Conservation (phyloP, 805 yeast genomes). For the Yamadazyma takamatsuzukensis region DNA sequence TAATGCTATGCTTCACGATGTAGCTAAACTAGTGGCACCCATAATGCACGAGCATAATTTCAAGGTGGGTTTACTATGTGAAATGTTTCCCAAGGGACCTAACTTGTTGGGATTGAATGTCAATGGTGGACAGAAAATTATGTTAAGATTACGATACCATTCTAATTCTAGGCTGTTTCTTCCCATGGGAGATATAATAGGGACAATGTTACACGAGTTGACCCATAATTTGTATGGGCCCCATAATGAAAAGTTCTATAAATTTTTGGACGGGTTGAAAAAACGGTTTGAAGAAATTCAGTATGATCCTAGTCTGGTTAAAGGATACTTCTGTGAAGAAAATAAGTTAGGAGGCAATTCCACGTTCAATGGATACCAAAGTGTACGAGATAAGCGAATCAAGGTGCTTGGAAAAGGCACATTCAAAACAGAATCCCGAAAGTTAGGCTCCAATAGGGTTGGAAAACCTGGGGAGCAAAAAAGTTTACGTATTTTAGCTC, state of each 20-base stretch:
- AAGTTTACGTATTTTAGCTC: constrained; percentile 40
- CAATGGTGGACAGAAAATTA: constrained; percentile 69
- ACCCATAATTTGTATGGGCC: constrained; percentile 79
- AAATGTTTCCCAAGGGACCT: constrained; percentile 72
- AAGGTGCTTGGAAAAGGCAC: constrained; percentile 37
- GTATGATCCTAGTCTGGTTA: constrained; percentile 29
- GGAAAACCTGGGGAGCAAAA: constrained; percentile 1
- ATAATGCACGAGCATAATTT: constrained; percentile 66
- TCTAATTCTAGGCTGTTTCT: constrained; percentile 51
- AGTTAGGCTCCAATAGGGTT: constrained; percentile 17
- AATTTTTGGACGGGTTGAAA: constrained; percentile 57
- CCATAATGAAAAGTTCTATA: constrained; percentile 71
- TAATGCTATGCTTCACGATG: constrained; percentile 54
- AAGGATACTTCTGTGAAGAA: constrained; percentile 48
- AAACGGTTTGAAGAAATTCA: constrained; percentile 45
- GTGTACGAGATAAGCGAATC: constrained; percentile 36
- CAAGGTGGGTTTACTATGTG: constrained; percentile 66
- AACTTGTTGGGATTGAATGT: constrained; percentile 77
- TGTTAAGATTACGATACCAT: constrained; percentile 64
- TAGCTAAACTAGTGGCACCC: constrained; percentile 73
- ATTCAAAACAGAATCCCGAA: constrained; percentile 38
- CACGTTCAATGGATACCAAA: constrained; percentile 6
- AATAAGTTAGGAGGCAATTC: constrained; percentile 37
- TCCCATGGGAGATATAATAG: constrained; percentile 64
- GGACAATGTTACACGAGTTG: constrained; percentile 85